Base-by-base conservation (phyloP, 441 rosid species). In the Melastoma candidum region DNA sequence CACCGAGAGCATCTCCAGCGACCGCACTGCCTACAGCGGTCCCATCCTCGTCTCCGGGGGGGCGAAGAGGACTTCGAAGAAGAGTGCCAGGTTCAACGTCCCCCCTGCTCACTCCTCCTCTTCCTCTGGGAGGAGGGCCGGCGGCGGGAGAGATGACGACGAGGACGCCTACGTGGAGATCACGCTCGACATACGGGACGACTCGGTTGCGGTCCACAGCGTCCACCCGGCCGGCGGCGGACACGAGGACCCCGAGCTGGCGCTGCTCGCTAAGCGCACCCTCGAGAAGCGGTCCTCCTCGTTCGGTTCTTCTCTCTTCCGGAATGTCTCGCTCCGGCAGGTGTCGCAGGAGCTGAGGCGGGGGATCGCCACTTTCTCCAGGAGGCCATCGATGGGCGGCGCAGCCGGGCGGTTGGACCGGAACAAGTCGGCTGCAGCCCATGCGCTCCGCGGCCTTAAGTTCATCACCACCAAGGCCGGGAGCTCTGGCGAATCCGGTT, bases 381-480 rank as follows among this genome's bases (percentile, higher is more conserved):
- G 70, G 58, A 64, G 85, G 49, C 69, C 87, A 0, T 44, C 49
- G 8, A 36, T 36, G 41, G 41, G 41, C 41, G 41, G 41, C 41
- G 8, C 79, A 0, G 67, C 71, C 0, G 14, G 68, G 2, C 73
- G 79, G 14, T 79, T 81, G 11, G 96, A 87, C 59, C 66, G 98
- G 56, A 74, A 72, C 1, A 90, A 85, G 66, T 72, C 96, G 0
- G 93, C 95, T 0, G 95, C 95, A 0, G 65, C 85, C 51, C 80
- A 71, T 55, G 96, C 98, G 47, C 67, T 90, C 44, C 85, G 80
- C 56, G 98, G 98, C 12, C 84, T 90, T 12, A 85, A 87, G 77
- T 90, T 90, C 60, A 85, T 90, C 41, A 76, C 95, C 25, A 24
- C 32, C 56, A 49, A 84, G 46, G 80, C 86, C 54, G 71, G 87